Base-by-base conservation (phyloP, 306 rosid genomes). In the peach (Prunus persica) region DNA sequence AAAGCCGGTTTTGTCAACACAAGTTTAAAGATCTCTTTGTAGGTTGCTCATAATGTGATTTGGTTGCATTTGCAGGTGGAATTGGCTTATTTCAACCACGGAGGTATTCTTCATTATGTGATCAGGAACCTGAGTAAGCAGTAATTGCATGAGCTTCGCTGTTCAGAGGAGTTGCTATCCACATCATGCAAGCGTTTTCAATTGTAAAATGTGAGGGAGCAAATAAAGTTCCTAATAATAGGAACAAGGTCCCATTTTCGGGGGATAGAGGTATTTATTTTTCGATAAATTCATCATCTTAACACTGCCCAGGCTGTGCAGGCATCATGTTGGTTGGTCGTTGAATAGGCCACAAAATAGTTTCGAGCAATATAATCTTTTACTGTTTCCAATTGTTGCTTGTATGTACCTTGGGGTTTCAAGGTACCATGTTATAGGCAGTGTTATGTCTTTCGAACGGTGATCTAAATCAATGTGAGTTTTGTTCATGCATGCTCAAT, bases 41-140 rank as follows among this genome's bases (percentile, higher is more conserved):
- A 7, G 66, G 47, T 64, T 25, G 7, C 43, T 51, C 38, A 25
- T 20, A 54, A 18, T 38, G 13, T 56, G 12, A 54, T 46, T 27
- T 51, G 65, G n/a, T 73, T 58, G 47, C 73, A 46, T 80, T 80
- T 80, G 73, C 85, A 95, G 98, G 98, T 95, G 63, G 98, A 95
- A 78, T 87, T 95, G 79, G 90, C 85, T 4, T 95, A 95, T 79
- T 92, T 95, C 83, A 77, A 89, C 73, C 87, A 92, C 45, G 97
- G 97, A 72, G 98, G 98, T 34, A 92, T 95, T 14, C 97, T 95
- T 80, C 97, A 90, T 16, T 95, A 95, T 55, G 97, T 85, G 30
- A 79, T 92, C 6, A 80, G 96, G 74, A 95, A 90, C 80, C 90
- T 92, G 76, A 76, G 55, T 43, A 82, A 84, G 88, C 88, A 90